These are phyloP conservation scores for Mangifera indica DNA, from an alignment of 345 rosid genomes.

Conservation along the genomic window DNA sequence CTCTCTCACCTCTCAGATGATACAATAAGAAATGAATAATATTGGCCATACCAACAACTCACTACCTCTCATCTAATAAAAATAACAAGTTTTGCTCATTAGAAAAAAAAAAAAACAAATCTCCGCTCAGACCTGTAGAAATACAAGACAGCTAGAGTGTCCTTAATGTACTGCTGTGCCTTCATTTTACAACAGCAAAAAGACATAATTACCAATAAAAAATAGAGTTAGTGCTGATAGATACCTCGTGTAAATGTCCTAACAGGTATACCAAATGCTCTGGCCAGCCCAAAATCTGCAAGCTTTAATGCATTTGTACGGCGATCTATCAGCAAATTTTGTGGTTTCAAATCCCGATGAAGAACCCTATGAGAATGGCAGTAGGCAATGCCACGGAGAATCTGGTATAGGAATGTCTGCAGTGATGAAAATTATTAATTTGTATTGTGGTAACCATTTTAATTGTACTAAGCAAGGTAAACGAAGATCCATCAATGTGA, in stretches of 20 bases:
- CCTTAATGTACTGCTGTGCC: too few species aligned
- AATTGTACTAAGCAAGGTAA: constrained; percentile 1
- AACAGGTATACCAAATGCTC: constrained; percentile 98
- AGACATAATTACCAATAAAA: too few species aligned
- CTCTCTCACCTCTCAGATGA: too few species aligned
- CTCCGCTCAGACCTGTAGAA: too few species aligned
- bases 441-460: constrained; percentile 13
- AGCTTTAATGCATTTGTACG: constrained; percentile 90
- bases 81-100: too few species aligned
- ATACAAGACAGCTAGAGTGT: too few species aligned
- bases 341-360: constrained; percentile 97
- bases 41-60: too few species aligned
- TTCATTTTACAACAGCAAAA: too few species aligned
- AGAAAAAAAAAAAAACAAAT: too few species aligned
- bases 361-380: constrained; percentile 99
- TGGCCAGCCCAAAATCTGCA: constrained; percentile 97
- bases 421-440: constrained; percentile 18
- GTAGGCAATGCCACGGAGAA: constrained; percentile 93
- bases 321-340: constrained; percentile 92
- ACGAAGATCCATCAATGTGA: background rate
- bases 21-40: too few species aligned
- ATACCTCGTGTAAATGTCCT: constrained; percentile 99
- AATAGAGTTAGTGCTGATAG: background rate
- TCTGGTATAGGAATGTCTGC: constrained; percentile 90
- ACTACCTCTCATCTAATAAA: too few species aligned